Evolutionary conservation across 2,329 filamentous ascomycete genomes (phyloP), one percentile per base, ranked within the genome.

Genomic region (Phyllachora maydis): DNA sequence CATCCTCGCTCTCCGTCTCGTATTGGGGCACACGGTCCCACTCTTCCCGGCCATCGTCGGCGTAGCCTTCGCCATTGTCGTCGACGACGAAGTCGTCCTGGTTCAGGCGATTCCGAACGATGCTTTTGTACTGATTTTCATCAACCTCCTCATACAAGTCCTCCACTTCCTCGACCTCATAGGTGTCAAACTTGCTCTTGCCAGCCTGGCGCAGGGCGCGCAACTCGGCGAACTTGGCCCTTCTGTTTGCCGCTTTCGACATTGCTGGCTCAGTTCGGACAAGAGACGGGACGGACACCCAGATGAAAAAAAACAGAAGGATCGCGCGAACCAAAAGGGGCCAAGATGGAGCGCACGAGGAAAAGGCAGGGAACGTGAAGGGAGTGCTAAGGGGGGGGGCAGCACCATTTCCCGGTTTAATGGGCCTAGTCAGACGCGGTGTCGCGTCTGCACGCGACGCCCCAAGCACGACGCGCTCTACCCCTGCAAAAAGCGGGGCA

Each of bases 81-180:
- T 95, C 88, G 29, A 98, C 83, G 24, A 98, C 85, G 40, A 98
- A 98, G 51, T 98, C 88, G 38, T 98, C 88, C 39, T 91, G 63
- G 41, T 95, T 78, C 24, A 98, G 59, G 22, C 88, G 73, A 26
- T 74, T 69, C 19, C 88, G 68, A 9, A 98, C 82, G 34, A 95
- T 74, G 46, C 90, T 90, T 56, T 93, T 93, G 59, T 98, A 98
- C 24, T 78, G 77, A 40, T 88, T 85, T 39, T 98, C 88, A 41
- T 95, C 83, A 22, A 98, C 82, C 39, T 91, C 83, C 32, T 95
- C 88, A 52, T 95, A 98, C 21, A 98, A 57, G 35, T 78, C 69
- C 33, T 73, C 66, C 37, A 78, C 75, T 31, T 95, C 73, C 37
- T 81, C 66, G 30, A 93, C 67, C 48, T 92, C 59, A 53, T 95